Percentiles rank a stretch among this genome's conserved stretches.
These are phyloP conservation scores for Nicotiana paniculata DNA, from an alignment of 257 asterid species.

Conservation along the genomic window DNA sequence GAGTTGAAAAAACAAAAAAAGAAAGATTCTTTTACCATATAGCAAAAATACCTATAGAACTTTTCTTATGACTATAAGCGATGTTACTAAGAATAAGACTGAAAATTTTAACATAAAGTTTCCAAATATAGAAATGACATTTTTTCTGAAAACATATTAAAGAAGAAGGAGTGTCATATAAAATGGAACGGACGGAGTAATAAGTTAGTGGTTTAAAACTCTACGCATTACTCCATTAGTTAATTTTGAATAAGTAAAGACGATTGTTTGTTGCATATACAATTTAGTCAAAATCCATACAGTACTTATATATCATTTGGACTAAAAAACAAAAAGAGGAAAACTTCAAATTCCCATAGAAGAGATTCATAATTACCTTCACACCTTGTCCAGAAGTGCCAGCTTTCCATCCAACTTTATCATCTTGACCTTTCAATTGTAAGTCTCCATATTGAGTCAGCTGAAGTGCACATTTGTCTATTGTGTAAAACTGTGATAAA, in stretches of 20 bases:
- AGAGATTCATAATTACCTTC: constrained; percentile 38
- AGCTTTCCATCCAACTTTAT: constrained; percentile 63
- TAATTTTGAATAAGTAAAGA: background rate
- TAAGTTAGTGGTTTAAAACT: background rate
- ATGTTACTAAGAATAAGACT: no score
- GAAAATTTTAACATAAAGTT: no score
- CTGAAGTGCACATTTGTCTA: constrained; percentile 51
- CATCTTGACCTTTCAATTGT: constrained; percentile 45
- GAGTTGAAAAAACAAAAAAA: no score
- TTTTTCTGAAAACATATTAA: no score
- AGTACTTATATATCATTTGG: background rate
- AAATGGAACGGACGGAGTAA: no score
- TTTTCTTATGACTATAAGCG: no score
- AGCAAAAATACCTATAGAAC: no score
- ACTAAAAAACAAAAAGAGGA: background rate
- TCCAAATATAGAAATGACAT: no score
- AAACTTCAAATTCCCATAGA: background rate
- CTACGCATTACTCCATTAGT: background rate
- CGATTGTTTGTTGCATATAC: background rate
- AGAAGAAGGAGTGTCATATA: no score
- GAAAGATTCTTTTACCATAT: no score
- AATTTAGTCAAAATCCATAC: background rate
- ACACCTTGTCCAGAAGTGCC: constrained; percentile 86
- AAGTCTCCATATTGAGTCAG: constrained; percentile 48
- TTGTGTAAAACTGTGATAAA: constrained; percentile 48